phyloP scores from a whole-genome alignment of 768 basidiomycete genomes.

The Agaricus blazei region DNA sequence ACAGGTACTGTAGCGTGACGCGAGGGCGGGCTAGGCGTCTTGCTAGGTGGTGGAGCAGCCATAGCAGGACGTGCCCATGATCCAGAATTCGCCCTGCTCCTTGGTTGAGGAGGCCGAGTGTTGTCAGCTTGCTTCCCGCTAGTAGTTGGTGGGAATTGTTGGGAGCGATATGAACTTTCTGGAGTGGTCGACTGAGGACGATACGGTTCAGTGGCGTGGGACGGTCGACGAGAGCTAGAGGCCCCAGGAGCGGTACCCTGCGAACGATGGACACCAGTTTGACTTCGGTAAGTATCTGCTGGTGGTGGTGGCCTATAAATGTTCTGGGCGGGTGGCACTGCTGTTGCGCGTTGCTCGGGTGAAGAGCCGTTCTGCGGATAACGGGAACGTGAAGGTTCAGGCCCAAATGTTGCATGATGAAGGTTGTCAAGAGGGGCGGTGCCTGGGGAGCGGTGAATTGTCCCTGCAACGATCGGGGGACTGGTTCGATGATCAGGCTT shows the following conservation, averaged over 20 bases:
- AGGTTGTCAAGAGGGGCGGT: background rate
- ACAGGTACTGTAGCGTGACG: background rate
- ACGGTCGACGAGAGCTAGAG: background rate
- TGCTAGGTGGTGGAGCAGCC: background rate
- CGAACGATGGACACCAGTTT: background rate
- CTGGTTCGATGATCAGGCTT: background rate
- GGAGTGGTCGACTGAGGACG: constrained; percentile 7
- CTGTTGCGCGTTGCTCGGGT: background rate
- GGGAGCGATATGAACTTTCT: constrained; percentile 3
- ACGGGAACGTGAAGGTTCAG: background rate
- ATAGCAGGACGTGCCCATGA: constrained; percentile 7
- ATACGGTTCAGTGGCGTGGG: constrained; percentile 1
- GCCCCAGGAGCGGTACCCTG: constrained; percentile 6
- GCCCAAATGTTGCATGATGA: background rate
- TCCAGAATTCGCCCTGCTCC: constrained; percentile 7
- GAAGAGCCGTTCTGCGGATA: constrained; percentile 1
- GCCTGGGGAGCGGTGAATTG: background rate
- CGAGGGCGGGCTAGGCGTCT: constrained; percentile 2
- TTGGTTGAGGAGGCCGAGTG: background rate
- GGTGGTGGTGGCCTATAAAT: background rate
- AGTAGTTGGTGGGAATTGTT: background rate
- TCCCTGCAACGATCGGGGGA: constrained; percentile 1
- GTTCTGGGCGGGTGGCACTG: background rate
- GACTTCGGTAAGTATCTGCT: background rate
- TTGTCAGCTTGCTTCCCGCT: background rate